phyloP scores from a whole-genome alignment of 768 basidiomycete species.

The Kwoniella sp. region DNA sequence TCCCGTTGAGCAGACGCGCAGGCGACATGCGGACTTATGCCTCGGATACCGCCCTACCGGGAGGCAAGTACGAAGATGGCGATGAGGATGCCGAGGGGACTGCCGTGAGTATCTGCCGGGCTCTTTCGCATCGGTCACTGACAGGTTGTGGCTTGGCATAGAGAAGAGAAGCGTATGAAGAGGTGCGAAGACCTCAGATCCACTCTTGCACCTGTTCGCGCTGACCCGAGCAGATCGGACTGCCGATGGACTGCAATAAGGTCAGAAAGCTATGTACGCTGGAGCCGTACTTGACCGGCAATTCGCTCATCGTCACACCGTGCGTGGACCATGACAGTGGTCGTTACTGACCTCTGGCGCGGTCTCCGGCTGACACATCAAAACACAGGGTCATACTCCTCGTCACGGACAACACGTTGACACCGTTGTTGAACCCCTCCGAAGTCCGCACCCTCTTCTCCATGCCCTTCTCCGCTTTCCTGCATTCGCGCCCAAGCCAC shows the following conservation, averaged over 20 bases:
- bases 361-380: not conserved
- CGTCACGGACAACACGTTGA: constrained; percentile 70
- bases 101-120: constrained; percentile 58
- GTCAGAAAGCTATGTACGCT: constrained; percentile 72
- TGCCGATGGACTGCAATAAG: constrained; percentile 65
- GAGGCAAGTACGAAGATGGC: constrained; percentile 69
- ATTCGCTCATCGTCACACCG: constrained; percentile 76
- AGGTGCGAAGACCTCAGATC: constrained; percentile 56
- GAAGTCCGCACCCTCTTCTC: constrained; percentile 82
- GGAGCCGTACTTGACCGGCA: constrained; percentile 72
- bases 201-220: no score
- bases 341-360: not conserved
- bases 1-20: constrained; percentile 58
- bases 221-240: constrained; percentile 64
- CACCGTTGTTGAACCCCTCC: constrained; percentile 74
- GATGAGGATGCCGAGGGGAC: constrained; percentile 72
- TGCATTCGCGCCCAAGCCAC: constrained; percentile 58
- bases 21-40: constrained; percentile 70
- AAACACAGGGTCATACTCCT: constrained; percentile 83
- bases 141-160: constrained; percentile 48
- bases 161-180: constrained; percentile 86
- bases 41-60: constrained; percentile 82
- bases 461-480: constrained; percentile 71
- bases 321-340: constrained; percentile 50
- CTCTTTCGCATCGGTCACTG: not conserved